Conservation (phyloP, 305 asterid genomes). For the Vinca major region DNA sequence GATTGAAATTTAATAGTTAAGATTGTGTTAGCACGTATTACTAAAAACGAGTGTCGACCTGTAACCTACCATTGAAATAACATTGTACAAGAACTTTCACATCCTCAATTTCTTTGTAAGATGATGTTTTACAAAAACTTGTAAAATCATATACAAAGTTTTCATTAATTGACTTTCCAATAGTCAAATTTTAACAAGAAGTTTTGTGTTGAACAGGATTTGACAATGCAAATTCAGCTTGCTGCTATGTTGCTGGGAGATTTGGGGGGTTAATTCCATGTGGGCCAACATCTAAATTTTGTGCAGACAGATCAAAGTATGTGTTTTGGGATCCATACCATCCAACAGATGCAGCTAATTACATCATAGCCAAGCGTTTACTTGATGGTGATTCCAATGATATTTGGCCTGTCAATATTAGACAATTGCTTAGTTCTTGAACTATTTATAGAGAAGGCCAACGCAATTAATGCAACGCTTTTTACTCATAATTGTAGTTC, state of each 20-base stretch:
- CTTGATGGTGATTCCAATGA: slow-evolving; percentile 38
- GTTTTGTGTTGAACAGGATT: slow-evolving; percentile 31
- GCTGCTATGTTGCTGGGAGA: slow-evolving; percentile 47
- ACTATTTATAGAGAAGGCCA: too few species aligned
- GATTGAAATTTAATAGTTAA: too few species aligned
- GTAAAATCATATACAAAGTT: neutral
- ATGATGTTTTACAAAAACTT: neutral
- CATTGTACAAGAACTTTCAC: too few species aligned
- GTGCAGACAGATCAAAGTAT: slow-evolving; percentile 53
- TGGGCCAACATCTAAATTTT: slow-evolving; percentile 47
- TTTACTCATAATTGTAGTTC: too few species aligned
- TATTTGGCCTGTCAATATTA: slow-evolving; percentile 58
- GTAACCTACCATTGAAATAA: too few species aligned
- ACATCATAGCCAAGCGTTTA: slow-evolving; percentile 41
- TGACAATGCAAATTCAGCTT: slow-evolving; percentile 46
- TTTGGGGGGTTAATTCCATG: slow-evolving; percentile 70
- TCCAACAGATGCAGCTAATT: slow-evolving; percentile 57
- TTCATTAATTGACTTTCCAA: neutral
- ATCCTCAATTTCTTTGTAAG: too few species aligned
- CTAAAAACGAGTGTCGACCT: too few species aligned
- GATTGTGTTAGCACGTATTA: too few species aligned
- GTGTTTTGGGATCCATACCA: slow-evolving; percentile 80
- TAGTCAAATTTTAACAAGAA: neutral
- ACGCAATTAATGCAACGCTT: too few species aligned
- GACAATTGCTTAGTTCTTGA: slow-evolving; percentile 25